Evolutionary conservation across 2,329 filamentous ascomycete species (phyloP).

Genomic region (Aureobasidium sp.): DNA sequence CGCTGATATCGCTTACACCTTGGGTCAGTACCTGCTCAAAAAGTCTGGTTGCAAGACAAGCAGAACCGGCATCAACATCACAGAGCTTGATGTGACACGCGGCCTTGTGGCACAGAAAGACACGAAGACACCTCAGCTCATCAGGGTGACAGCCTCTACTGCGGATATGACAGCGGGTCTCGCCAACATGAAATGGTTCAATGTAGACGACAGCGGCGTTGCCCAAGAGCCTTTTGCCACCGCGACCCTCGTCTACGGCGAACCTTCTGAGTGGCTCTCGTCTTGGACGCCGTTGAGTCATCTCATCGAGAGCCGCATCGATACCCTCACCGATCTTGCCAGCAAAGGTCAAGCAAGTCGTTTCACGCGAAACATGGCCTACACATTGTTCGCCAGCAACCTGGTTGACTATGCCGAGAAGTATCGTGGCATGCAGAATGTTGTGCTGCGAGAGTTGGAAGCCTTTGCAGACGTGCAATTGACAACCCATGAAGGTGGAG

Average conservation of each 20-base stretch:
- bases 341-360: background rate
- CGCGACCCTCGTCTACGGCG: slow-evolving; percentile 21
- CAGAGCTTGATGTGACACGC: too few species aligned
- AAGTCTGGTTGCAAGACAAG: background rate
- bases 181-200: slow-evolving; percentile 10
- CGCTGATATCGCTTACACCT: background rate
- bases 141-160: too few species aligned
- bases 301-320: background rate
- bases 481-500: slow-evolving; percentile 19
- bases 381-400: slow-evolving; percentile 25
- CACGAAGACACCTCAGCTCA: too few species aligned
- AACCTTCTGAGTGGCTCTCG: slow-evolving; percentile 22
- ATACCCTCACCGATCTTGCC: background rate
- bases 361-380: slow-evolving; percentile 27
- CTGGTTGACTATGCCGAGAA: slow-evolving; percentile 24
- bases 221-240: slow-evolving; percentile 24
- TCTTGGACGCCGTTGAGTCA: slow-evolving; percentile 18
- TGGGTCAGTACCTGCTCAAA: background rate
- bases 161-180: background rate
- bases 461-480: slow-evolving; percentile 28
- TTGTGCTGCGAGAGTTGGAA: slow-evolving; percentile 27
- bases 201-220: slow-evolving; percentile 25
- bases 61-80: background rate
- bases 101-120: too few species aligned
- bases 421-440: slow-evolving; percentile 28